A percentile compares a stretch with the other conserved stretches of the same genome.
Evolutionary conservation across 2,329 filamentous ascomycete genomes (phyloP).

Genomic region (Capronia americana): DNA sequence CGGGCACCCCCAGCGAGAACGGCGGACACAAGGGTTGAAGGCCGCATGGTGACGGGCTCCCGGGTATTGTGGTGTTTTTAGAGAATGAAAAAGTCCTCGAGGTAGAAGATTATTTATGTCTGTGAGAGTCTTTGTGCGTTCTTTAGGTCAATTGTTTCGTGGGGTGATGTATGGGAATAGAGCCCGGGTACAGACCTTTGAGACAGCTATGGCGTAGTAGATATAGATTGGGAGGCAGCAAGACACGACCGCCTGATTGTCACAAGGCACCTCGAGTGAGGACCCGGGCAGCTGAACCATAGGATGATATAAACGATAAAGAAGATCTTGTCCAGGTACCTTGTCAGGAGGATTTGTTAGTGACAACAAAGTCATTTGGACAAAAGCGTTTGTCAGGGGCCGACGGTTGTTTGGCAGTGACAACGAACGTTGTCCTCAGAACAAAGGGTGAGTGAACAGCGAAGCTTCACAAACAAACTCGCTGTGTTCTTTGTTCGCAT

Average conservation of each 20-base stretch:
- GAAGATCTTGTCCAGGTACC: background rate
- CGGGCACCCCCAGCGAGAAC: constrained; percentile 3
- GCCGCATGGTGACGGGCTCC: background rate
- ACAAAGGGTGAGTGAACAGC: background rate
- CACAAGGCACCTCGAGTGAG: constrained; percentile 12
- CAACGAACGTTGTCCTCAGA: background rate
- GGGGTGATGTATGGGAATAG: background rate
- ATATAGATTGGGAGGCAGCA: background rate
- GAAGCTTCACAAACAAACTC: background rate
- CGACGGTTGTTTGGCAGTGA: background rate
- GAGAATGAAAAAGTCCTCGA: background rate
- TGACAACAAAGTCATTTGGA: background rate
- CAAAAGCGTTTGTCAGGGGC: constrained; percentile 8
- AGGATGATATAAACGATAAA: background rate
- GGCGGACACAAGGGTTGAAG: background rate
- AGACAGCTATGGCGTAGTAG: background rate
- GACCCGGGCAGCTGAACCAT: background rate
- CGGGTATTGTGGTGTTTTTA: background rate
- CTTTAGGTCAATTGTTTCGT: background rate
- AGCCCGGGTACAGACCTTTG: background rate
- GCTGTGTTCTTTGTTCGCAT: background rate
- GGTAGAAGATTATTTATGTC: background rate
- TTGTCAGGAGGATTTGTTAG: constrained; percentile 1
- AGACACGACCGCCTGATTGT: background rate
- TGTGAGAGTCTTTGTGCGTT: background rate